Evolutionary conservation across 345 rosid species (phyloP).

Genomic region (Sapria himalayana): DNA sequence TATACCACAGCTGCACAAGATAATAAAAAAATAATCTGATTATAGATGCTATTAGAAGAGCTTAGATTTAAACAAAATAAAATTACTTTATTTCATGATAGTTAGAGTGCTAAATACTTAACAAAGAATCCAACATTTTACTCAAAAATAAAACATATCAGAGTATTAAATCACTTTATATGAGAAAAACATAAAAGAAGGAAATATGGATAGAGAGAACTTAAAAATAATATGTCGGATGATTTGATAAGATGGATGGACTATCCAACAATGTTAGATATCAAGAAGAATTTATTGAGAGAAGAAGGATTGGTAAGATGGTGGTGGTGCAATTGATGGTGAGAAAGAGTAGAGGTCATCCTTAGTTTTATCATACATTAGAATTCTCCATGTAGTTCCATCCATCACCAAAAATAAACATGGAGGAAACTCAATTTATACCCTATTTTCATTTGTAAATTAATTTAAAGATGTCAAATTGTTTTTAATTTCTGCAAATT

Average conservation of each 20-base stretch:
- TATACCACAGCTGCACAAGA: no score
- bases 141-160: no score
- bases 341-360: background rate
- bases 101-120: no score
- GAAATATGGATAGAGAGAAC: background rate
- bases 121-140: no score
- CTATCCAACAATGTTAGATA: background rate
- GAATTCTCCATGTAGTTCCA: background rate
- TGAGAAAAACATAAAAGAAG: no score
- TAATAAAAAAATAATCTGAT: no score
- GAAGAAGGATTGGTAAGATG: background rate
- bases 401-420: background rate
- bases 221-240: background rate
- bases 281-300: background rate
- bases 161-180: no score
- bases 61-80: no score
- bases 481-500: background rate
- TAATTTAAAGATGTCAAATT: background rate
- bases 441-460: background rate
- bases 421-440: background rate
- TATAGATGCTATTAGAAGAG: no score
- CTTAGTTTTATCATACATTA: background rate
- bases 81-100: no score
- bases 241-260: background rate
- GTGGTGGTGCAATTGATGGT: background rate